phyloP scores from a whole-genome alignment of 2,329 filamentous ascomycete genomes.

The Penicillium corylophilum region DNA sequence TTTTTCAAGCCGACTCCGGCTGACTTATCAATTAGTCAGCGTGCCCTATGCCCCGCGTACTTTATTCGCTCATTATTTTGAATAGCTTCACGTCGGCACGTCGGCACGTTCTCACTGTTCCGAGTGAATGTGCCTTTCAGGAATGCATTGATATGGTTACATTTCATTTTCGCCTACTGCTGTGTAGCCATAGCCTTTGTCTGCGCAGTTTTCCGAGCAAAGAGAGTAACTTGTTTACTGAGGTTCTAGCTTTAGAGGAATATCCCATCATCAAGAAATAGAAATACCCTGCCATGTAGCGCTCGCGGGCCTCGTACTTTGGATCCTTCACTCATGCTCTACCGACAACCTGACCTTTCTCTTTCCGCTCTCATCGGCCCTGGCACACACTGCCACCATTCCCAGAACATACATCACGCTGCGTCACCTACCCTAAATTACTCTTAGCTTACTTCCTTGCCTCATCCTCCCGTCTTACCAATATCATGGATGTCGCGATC shows the following conservation, averaged over 20 bases:
- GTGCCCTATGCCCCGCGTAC: not conserved
- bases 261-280: not conserved
- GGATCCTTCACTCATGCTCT: not conserved
- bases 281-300: not conserved
- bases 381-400: too few relatives aligned
- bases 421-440: too few relatives aligned
- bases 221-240: not conserved
- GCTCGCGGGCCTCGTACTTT: not conserved
- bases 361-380: not conserved
- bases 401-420: not conserved
- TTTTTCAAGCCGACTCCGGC: conserved; percentile 16
- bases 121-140: not conserved
- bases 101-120: not conserved
- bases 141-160: not conserved
- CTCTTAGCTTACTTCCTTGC: too few relatives aligned
- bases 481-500: not conserved
- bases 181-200: not conserved
- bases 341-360: not conserved
- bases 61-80: not conserved
- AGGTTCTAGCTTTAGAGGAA: not conserved
- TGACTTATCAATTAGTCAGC: conserved; percentile 14
- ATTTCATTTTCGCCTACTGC: too few relatives aligned
- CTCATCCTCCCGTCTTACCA: too few relatives aligned
- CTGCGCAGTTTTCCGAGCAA: not conserved
- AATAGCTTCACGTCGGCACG: not conserved